Base-by-base conservation (phyloP, 176 grass and related monocot species). In the Guadua angustifolia region DNA sequence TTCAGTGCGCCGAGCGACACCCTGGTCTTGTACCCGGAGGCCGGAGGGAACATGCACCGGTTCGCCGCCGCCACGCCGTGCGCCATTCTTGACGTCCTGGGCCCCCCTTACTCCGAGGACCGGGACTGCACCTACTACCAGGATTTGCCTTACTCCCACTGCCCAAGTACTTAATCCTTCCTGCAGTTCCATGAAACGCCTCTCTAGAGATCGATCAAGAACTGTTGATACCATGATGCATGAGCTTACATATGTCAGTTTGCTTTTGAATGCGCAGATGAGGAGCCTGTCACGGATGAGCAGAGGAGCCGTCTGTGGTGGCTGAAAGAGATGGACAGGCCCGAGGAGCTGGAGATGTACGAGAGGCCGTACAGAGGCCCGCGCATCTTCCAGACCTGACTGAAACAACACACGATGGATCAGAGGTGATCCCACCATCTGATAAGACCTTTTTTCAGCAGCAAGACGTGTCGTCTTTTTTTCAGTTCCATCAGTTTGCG, bases 311-410 rank as follows among this genome's bases (percentile, higher is more conserved):
- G 71, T 12, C 56, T 97, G 35, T 78, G 78, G 33, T 97, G 94
- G 94, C 81, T 97, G 79, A 55, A 82, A 69, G 87, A 91, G 90
- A 91, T 85, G 50, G 79, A 78, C 61, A 66, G 86, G 62, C 89
- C 89, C 38, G 45, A 86, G 71, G 69, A 86, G 19, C 65, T 91
- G 46, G 17, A 56, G 36, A 86, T 86, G 77, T 80, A 80, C 69
- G 77, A 86, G 12, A 19, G 57, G 84, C 68, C 68, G 7, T 86
- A 80, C 69, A 44, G 7, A 10, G 68, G 77, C 0, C 77, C 58
- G 5, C 46, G 46, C 11, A 36, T 86, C 69, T 8, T 86, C 16
- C 73, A 50, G 82, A 43, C 52, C 52, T 55, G 52, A 21, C 17
- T 8, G 18, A 8, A 5, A 17, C 14, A 19, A 8, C 52, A 55